These are phyloP conservation scores for Suhomyces sp. DNA, from an alignment of 805 yeast genomes.

Conservation along the genomic window DNA sequence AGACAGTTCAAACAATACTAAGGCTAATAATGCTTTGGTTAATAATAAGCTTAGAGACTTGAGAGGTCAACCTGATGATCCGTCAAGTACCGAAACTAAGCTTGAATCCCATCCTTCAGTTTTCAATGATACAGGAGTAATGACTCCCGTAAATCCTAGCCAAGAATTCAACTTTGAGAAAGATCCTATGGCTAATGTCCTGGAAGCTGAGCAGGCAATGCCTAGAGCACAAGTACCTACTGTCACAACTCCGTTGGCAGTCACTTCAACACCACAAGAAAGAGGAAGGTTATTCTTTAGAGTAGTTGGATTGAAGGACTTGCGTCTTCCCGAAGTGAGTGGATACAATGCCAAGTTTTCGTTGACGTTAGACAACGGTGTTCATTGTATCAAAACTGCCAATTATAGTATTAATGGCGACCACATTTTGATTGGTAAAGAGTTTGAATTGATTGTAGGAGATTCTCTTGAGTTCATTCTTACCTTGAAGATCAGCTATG, in stretches of 20 bases:
- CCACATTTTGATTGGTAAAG: constrained; percentile 53
- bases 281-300: constrained; percentile 56
- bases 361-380: constrained; percentile 72
- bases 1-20: neutral
- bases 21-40: neutral
- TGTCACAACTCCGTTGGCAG: neutral
- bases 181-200: neutral
- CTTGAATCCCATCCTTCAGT: neutral
- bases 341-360: constrained; percentile 48
- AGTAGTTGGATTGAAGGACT: constrained; percentile 43
- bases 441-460: constrained; percentile 72
- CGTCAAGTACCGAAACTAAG: neutral
- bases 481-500: constrained; percentile 67
- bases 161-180: neutral
- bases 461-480: constrained; percentile 60
- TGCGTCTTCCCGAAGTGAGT: constrained; percentile 46
- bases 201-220: neutral
- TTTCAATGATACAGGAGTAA: neutral
- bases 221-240: neutral
- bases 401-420: constrained; percentile 37
- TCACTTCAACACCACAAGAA: constrained; percentile 21
- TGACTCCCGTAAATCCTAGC: neutral
- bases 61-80: neutral
- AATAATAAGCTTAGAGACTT: constrained; percentile 10
- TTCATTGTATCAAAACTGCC: constrained; percentile 70